Conservation (phyloP, 345 rosid genomes). For the Gossypium stocksii region DNA sequence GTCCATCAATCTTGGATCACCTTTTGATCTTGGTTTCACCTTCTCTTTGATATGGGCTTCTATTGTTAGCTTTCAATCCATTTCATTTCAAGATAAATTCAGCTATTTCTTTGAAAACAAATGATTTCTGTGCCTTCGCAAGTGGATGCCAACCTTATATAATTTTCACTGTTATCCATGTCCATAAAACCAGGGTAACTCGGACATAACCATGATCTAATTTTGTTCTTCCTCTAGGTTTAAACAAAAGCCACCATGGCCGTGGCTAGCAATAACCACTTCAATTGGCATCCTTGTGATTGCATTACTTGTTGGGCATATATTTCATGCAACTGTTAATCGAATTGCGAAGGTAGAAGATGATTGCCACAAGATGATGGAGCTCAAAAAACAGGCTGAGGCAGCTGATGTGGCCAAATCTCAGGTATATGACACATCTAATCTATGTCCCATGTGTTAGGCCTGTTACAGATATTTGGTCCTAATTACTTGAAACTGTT, state of each 20-base stretch:
- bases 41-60: conserved; percentile 9
- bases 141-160: neutral
- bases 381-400: conserved; percentile 75
- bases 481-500: conserved; percentile 19
- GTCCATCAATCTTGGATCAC: conserved; percentile 10
- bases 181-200: neutral
- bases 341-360: conserved; percentile 88
- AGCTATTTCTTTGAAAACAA: neutral
- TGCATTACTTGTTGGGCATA: conserved; percentile 69
- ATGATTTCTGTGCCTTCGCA: neutral
- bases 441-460: conserved; percentile 1
- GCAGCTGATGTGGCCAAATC: conserved; percentile 97
- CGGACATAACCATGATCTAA: neutral
- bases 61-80: neutral
- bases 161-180: neutral
- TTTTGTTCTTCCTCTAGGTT: conserved; percentile 43
- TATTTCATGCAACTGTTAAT: conserved; percentile 73
- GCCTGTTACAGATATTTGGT: conserved; percentile 1
- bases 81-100: neutral
- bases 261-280: conserved; percentile 53
- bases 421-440: conserved; percentile 47
- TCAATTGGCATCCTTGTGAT: conserved; percentile 74
- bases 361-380: conserved; percentile 68
- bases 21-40: conserved; percentile 1
- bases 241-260: conserved; percentile 85